phyloP scores from a whole-genome alignment of 2,329 filamentous ascomycete species.

The Apiospora pterosperma region DNA sequence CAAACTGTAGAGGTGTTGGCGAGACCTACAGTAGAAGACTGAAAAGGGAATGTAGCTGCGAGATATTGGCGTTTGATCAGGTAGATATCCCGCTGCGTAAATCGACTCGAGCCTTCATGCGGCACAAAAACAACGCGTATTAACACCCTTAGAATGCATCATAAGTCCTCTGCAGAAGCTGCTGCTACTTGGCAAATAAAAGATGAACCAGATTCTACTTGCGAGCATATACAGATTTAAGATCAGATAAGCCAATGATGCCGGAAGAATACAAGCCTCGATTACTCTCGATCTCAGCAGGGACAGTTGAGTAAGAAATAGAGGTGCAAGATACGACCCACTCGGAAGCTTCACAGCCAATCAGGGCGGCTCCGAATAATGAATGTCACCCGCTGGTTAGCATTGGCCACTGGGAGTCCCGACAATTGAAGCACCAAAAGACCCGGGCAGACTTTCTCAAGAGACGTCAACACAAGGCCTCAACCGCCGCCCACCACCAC shows the following conservation, averaged over 20 bases:
- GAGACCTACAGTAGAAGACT: too few species aligned
- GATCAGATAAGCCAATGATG: background rate
- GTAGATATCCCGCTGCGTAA: too few species aligned
- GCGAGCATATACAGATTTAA: background rate
- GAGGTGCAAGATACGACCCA: background rate
- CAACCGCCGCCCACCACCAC: conserved; percentile 20
- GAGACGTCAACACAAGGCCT: conserved; percentile 12
- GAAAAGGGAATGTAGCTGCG: too few species aligned
- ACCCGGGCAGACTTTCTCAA: conserved; percentile 1
- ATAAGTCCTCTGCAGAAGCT: too few species aligned
- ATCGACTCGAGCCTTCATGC: too few species aligned
- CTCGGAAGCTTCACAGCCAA: background rate
- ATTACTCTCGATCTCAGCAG: background rate
- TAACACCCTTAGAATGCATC: too few species aligned
- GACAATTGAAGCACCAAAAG: conserved; percentile 2
- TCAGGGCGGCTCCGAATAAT: background rate
- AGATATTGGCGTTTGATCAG: too few species aligned
- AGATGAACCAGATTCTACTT: too few species aligned
- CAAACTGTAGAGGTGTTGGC: background rate
- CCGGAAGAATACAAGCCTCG: background rate
- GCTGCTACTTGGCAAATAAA: too few species aligned
- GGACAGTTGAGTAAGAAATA: background rate
- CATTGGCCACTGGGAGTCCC: conserved; percentile 2
- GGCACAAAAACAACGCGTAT: too few species aligned
- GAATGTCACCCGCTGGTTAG: background rate